Conservation (phyloP, 2,329 filamentous ascomycete genomes). For the Cladophialophora immunda region DNA sequence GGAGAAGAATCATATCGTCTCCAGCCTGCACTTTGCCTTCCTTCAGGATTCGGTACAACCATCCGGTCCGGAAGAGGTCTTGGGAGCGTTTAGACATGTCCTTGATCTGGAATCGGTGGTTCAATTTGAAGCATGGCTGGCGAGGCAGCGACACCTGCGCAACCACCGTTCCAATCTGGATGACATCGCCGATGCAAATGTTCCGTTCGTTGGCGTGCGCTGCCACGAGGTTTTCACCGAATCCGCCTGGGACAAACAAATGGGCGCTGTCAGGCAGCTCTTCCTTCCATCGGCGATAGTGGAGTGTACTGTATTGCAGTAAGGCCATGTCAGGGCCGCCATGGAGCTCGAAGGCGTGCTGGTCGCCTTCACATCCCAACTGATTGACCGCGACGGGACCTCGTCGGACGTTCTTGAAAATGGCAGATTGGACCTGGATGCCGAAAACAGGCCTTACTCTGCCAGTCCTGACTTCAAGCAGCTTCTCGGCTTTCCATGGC, state of each 20-base stretch:
- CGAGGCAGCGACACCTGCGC: slow-evolving; percentile 69
- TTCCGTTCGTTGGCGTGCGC: slow-evolving; percentile 69
- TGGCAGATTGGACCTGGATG: slow-evolving; percentile 21
- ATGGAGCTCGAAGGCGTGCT: slow-evolving; percentile 70
- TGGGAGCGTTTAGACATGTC: slow-evolving; percentile 69
- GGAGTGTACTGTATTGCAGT: slow-evolving; percentile 66
- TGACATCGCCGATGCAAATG: slow-evolving; percentile 70
- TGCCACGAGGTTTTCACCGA: slow-evolving; percentile 72
- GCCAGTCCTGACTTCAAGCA: slow-evolving; percentile 27
- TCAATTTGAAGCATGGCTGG: slow-evolving; percentile 74
- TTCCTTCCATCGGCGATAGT: slow-evolving; percentile 65
- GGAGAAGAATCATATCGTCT: slow-evolving; percentile 65
- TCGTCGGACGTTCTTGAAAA: slow-evolving; percentile 27
- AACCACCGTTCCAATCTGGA: slow-evolving; percentile 61
- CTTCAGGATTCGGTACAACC: slow-evolving; percentile 70
- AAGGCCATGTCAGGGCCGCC: slow-evolving; percentile 71
- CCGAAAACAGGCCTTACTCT: slow-evolving; percentile 27
- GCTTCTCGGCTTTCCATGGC: slow-evolving; percentile 23
- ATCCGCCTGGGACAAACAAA: slow-evolving; percentile 65
- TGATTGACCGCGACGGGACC: slow-evolving; percentile 22
- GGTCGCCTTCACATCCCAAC: slow-evolving; percentile 65
- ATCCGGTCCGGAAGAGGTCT: slow-evolving; percentile 67
- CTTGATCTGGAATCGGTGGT: slow-evolving; percentile 71
- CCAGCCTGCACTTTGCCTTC: slow-evolving; percentile 65
- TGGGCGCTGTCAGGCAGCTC: slow-evolving; percentile 62